These are phyloP conservation scores for Hanseniaspora valbyensis DNA, from an alignment of 805 yeast species.

Conservation along the genomic window DNA sequence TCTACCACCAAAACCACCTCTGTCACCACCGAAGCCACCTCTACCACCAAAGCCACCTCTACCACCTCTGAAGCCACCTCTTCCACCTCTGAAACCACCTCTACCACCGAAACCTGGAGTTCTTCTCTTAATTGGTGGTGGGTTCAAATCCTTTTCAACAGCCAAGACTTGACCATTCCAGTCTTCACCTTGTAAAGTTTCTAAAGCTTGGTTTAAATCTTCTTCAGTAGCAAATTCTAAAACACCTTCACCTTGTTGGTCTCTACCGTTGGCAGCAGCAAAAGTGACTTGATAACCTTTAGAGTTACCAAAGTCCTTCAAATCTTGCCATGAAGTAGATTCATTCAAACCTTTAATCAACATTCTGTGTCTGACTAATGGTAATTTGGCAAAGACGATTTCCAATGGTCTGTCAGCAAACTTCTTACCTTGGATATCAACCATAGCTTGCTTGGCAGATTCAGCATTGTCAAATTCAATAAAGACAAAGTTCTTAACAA, in stretches of 20 bases:
- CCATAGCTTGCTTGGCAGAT: conserved; percentile 63
- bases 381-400: conserved; percentile 34
- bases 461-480: conserved; percentile 72
- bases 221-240: conserved; percentile 49
- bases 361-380: conserved; percentile 65
- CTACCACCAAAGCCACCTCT: conserved; percentile 29
- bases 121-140: conserved; percentile 40
- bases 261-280: conserved; percentile 37
- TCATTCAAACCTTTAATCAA: conserved; percentile 61
- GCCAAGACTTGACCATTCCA: conserved; percentile 58
- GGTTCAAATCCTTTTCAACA: conserved; percentile 65
- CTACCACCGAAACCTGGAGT: conserved; percentile 40
- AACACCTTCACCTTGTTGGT: conserved; percentile 38
- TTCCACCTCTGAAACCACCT: conserved; percentile 37
- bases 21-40: conserved; percentile 33
- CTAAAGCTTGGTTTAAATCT: conserved; percentile 62
- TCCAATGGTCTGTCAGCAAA: conserved; percentile 44
- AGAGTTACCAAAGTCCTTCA: conserved; percentile 81
- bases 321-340: conserved; percentile 75
- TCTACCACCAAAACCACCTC: conserved; percentile 32
- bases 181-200: conserved; percentile 58
- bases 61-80: conserved; percentile 37
- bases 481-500: conserved; percentile 78
- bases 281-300: conserved; percentile 57
- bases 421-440: conserved; percentile 59